phyloP scores from a whole-genome alignment of 495 filamentous ascomycete genomes.

The Lasiosphaeria miniovina region DNA sequence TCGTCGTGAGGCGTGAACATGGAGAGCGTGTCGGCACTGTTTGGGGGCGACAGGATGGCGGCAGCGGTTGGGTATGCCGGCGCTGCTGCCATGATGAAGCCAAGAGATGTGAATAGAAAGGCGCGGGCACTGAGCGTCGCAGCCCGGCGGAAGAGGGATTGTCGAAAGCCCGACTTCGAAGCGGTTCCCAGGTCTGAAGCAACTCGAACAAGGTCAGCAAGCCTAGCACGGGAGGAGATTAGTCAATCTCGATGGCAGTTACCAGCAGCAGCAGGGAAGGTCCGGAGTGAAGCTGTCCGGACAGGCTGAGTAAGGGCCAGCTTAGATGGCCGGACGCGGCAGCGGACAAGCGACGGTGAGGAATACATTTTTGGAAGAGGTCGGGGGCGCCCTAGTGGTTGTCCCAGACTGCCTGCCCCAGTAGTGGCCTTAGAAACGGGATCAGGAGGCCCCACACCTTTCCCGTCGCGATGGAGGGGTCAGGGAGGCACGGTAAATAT shows the following conservation, averaged over 20 bases:
- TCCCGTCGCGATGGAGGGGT: too few species aligned
- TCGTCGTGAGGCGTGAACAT: conserved; percentile 64
- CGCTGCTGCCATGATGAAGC: conserved; percentile 53
- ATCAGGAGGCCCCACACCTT: too few species aligned
- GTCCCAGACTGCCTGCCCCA: too few species aligned
- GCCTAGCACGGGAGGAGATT: not conserved
- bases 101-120: conserved; percentile 46
- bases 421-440: too few species aligned
- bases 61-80: conserved; percentile 45
- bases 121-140: conserved; percentile 31
- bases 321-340: too few species aligned
- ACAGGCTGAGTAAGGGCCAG: too few species aligned
- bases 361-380: conserved; percentile 12
- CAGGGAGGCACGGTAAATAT: too few species aligned
- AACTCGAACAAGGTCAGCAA: not conserved
- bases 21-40: conserved; percentile 69
- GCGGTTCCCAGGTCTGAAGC: not conserved
- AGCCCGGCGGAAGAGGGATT: conserved; percentile 27
- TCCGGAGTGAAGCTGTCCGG: conserved; percentile 11
- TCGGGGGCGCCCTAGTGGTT: too few species aligned
- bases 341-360: too few species aligned
- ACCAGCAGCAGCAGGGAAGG: conserved; percentile 16
- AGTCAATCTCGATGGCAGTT: not conserved
- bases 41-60: conserved; percentile 51
- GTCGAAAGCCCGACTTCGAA: not conserved